Conservation (phyloP, 768 basidiomycete species). For the Mrakia hoshinonis region DNA sequence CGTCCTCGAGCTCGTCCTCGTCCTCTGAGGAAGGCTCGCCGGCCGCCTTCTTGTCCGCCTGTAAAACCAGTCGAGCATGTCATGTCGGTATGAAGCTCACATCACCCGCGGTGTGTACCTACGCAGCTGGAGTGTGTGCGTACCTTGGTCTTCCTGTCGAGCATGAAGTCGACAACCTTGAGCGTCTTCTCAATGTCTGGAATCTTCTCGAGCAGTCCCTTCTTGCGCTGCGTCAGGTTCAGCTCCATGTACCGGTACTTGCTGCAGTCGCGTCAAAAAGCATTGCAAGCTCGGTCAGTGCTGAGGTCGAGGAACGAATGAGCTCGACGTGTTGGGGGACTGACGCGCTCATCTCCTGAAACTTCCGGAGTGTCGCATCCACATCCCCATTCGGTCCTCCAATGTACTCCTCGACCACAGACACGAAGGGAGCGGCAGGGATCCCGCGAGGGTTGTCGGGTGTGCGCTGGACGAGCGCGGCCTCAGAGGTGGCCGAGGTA, state of each 20-base stretch:
- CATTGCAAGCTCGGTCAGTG: neutral
- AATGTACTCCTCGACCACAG: constrained; percentile 80
- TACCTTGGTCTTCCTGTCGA: constrained; percentile 49
- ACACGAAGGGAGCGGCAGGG: constrained; percentile 89
- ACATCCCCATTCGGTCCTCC: constrained; percentile 68
- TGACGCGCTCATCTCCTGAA: constrained; percentile 91
- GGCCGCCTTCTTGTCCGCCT: constrained; percentile 13
- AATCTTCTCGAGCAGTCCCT: constrained; percentile 81
- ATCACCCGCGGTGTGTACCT: neutral
- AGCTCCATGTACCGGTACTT: constrained; percentile 99
- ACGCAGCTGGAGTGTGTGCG: neutral
- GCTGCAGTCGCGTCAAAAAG: constrained; percentile 45
- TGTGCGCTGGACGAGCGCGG: constrained; percentile 29
- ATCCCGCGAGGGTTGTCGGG: constrained; percentile 84
- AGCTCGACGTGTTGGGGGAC: constrained; percentile 39
- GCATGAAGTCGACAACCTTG: constrained; percentile 66
- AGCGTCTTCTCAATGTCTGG: constrained; percentile 92
- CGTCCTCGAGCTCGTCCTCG: constrained; percentile 48
- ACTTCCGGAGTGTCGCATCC: constrained; percentile 64
- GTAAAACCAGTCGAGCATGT: neutral
- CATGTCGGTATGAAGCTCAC: no score
- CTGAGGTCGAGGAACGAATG: neutral
- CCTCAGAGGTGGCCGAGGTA: neutral
- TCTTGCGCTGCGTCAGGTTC: constrained; percentile 66
- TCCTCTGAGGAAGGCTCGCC: constrained; percentile 31